Percentiles rank a stretch among this genome's conserved stretches.
Evolutionary conservation across 1,284 basidiomycete genomes (phyloP).

Genomic region (Coniferiporia weirii): DNA sequence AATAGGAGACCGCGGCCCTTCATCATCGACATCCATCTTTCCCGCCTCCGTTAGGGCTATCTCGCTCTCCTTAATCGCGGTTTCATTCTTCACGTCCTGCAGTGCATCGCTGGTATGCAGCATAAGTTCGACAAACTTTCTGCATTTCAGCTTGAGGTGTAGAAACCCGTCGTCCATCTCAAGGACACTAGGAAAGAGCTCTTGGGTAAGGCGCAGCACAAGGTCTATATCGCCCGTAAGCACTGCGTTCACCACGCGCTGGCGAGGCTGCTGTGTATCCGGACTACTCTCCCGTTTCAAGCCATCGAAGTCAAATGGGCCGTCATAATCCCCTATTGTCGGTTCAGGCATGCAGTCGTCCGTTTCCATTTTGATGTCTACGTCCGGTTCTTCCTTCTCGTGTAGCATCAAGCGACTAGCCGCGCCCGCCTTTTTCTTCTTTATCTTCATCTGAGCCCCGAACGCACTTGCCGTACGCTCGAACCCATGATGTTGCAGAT

Average conservation of each 20-base stretch:
- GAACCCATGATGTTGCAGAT: slow-evolving; percentile 78
- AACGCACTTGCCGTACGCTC: slow-evolving; percentile 63
- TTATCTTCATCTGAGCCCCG: slow-evolving; percentile 39
- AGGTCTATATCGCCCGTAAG: slow-evolving; percentile 65
- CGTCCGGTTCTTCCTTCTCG: slow-evolving; percentile 12
- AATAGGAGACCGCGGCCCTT: slow-evolving; percentile 23
- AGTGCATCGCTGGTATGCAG: slow-evolving; percentile 62
- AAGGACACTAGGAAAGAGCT: slow-evolving; percentile 58
- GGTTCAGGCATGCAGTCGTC: slow-evolving; percentile 19
- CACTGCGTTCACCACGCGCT: slow-evolving; percentile 63
- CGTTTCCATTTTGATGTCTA: slow-evolving; percentile 23
- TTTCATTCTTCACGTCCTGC: slow-evolving; percentile 46
- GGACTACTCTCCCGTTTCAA: slow-evolving; percentile 22
- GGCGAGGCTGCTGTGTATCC: slow-evolving; percentile 58
- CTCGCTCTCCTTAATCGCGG: slow-evolving; percentile 27
- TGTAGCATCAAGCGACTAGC: neutral
- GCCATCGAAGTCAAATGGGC: neutral
- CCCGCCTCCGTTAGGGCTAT: slow-evolving; percentile 25
- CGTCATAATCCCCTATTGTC: neutral
- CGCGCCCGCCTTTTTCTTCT: slow-evolving; percentile 21
- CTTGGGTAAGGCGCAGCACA: slow-evolving; percentile 52
- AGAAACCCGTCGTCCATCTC: slow-evolving; percentile 60
- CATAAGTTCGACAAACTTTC: slow-evolving; percentile 78
- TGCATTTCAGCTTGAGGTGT: slow-evolving; percentile 70
- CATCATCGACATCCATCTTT: slow-evolving; percentile 47